Base-by-base conservation (phyloP, 2,329 filamentous ascomycete species). In the Penicillium crustosum region DNA sequence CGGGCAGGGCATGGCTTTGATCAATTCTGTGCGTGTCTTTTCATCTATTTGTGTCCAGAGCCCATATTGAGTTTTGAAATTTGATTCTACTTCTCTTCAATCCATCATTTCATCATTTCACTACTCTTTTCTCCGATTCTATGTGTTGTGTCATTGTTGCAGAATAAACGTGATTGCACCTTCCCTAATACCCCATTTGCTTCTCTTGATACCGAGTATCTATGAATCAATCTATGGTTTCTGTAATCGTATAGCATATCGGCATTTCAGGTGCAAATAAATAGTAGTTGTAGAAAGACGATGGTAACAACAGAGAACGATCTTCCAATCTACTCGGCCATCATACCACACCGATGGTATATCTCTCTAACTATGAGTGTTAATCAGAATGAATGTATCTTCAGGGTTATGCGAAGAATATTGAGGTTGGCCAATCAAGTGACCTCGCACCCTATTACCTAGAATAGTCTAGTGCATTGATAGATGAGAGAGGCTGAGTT, bases 121-220 rank as follows among this genome's bases (percentile, higher is more conserved):
- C 12, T 19, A 27, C 12, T 17, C 4, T 10, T 17, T 43, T 33
- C 25, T 29, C 25, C 17, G 13, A 12, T 36, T 42, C 13, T 42
- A 29, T 44, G 3, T 35, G 15, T 7, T 42, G 25, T 33, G 19
- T 15, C 15, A 25, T 53, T 35, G 8, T 38, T 55, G 38, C 41
- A 52, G 31, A 31, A 38, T 45, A 23, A 44, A 51, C 41, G 44
- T 27, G 27, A 12, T 33, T 44, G 48, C 39, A 23, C 31, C n/a
- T 44, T 43, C 48, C 54, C 27, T 56, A 56, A 59, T 61, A 21
- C 21, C 44, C 43, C n/a, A 2, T 27, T 31, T 36, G 8, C 17
- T 45, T 50, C 13, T 49, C 38, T 25, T 25, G 29, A n/a, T 44
- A 17, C 17, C 21, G 39, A 33, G 17, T 55, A 25, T 42, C 43